phyloP scores from a whole-genome alignment of 331 rosid species.

The Ulmus americana region DNA sequence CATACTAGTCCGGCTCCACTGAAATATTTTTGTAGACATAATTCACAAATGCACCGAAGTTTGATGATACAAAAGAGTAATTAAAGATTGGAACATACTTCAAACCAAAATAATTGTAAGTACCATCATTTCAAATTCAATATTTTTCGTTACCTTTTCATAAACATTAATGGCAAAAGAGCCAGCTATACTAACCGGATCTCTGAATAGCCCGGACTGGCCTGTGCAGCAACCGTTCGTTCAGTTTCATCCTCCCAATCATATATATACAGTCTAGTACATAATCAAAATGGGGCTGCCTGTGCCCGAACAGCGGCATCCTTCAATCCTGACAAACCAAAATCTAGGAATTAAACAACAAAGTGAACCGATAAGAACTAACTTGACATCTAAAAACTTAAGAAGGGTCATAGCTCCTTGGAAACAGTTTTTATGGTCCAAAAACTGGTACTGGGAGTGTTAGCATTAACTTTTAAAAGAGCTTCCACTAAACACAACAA shows the following conservation, averaged over 20 bases:
- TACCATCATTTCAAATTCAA: constrained; percentile 31
- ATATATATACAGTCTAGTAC: constrained; percentile 50
- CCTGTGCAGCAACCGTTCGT: constrained; percentile 33
- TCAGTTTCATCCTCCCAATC: constrained; percentile 38
- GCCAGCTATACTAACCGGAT: constrained; percentile 32
- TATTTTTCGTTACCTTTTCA: constrained; percentile 5
- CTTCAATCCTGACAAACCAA: constrained; percentile 26
- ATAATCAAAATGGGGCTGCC: constrained; percentile 33
- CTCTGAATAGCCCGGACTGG: constrained; percentile 18
- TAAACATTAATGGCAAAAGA: constrained; percentile 30
- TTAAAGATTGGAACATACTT: constrained; percentile 28
- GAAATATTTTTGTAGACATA: constrained; percentile 1
- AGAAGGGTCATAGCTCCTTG: too few species aligned
- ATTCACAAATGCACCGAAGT: constrained; percentile 23
- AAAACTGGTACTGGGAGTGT: too few species aligned
- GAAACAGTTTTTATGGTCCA: too few species aligned
- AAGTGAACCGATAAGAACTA: constrained; percentile 24
- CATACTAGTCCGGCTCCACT: constrained; percentile 11
- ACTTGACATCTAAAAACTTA: constrained; percentile 5
- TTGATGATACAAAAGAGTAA: constrained; percentile 20
- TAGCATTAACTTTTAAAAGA: too few species aligned
- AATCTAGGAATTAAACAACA: neutral
- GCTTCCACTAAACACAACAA: too few species aligned
- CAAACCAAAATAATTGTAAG: constrained; percentile 31
- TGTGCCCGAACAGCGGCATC: constrained; percentile 27